Conservation (phyloP, 768 basidiomycete species). For the Mrakia hoshinonis region DNA sequence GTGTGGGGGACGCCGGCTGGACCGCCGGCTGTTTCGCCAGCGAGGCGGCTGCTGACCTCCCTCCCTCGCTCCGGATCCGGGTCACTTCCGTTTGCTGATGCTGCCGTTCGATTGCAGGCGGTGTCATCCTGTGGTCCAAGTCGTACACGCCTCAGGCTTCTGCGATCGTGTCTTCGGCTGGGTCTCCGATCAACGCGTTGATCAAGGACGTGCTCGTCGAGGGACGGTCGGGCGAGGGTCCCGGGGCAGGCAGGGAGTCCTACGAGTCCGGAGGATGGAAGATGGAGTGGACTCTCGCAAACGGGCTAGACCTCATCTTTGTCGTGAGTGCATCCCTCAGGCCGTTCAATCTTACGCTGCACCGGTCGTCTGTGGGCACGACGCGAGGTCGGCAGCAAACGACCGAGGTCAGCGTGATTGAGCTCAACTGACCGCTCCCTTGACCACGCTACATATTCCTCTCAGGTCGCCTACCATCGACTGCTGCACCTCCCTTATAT, state of each 20-base stretch:
- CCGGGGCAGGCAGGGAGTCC: neutral
- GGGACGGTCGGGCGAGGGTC: slow-evolving; percentile 68
- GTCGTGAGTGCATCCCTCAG: slow-evolving; percentile 55
- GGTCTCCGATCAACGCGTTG: slow-evolving; percentile 75
- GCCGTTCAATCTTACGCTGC: too few relatives aligned
- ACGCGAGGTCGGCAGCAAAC: neutral
- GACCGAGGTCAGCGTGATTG: neutral
- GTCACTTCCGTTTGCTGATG: too few relatives aligned
- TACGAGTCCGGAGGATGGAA: slow-evolving; percentile 28
- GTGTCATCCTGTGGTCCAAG: slow-evolving; percentile 25
- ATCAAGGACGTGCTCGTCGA: slow-evolving; percentile 88
- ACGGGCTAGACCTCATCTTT: slow-evolving; percentile 92
- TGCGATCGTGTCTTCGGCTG: neutral
- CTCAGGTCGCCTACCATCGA: slow-evolving; percentile 27
- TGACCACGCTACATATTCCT: neutral
- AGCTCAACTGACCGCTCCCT: neutral
- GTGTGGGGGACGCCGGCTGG: neutral
- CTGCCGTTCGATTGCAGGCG: slow-evolving; percentile 7
- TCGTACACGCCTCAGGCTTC: slow-evolving; percentile 24
- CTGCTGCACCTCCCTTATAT: slow-evolving; percentile 26
- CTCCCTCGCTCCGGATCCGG: neutral
- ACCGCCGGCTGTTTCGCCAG: too few relatives aligned
- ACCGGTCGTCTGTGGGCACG: too few relatives aligned
- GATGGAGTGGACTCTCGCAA: slow-evolving; percentile 39
- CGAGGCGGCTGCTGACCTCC: slow-evolving; percentile 18